These are phyloP conservation scores for Saprolegnia diclina DNA, from an alignment of 352 stramenopile species.

Conservation along the genomic window DNA sequence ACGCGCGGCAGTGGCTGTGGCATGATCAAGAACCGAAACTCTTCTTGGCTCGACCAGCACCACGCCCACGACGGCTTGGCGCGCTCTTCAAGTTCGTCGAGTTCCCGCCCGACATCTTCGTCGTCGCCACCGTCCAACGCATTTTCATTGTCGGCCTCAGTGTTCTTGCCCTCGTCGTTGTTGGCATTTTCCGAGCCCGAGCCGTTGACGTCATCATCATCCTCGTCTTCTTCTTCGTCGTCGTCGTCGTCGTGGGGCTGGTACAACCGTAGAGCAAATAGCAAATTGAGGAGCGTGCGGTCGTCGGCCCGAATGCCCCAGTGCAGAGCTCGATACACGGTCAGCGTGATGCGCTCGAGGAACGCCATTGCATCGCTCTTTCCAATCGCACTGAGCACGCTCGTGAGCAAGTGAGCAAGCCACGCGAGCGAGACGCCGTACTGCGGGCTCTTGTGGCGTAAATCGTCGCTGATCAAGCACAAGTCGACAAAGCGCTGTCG, in stretches of 20 bases:
- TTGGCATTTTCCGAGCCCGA: background rate
- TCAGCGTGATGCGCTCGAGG: constrained; percentile 26
- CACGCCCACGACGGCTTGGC: background rate
- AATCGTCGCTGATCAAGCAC: constrained; percentile 28
- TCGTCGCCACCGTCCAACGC: background rate
- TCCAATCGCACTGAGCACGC: constrained; percentile 18
- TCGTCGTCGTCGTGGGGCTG: constrained; percentile 36
- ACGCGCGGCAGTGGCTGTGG: background rate
- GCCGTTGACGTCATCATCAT: background rate
- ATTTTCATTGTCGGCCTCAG: background rate
- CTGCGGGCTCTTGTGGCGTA: constrained; percentile 30
- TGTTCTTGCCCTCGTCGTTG: background rate
- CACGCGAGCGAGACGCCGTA: constrained; percentile 30
- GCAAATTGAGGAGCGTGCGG: constrained; percentile 36
- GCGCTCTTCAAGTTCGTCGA: background rate
- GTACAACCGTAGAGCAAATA: constrained; percentile 38
- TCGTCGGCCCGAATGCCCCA: constrained; percentile 36
- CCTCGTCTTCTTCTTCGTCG: constrained; percentile 23
- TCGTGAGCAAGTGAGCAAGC: constrained; percentile 40
- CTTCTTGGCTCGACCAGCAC: background rate
- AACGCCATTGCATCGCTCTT: constrained; percentile 17
- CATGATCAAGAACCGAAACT: constrained; percentile 23
- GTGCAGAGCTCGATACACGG: constrained; percentile 25
- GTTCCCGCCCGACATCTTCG: background rate
- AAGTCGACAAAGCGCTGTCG: constrained; percentile 16